These are phyloP conservation scores for Clavispora carvajalis DNA, from an alignment of 805 yeast species.

Conservation along the genomic window DNA sequence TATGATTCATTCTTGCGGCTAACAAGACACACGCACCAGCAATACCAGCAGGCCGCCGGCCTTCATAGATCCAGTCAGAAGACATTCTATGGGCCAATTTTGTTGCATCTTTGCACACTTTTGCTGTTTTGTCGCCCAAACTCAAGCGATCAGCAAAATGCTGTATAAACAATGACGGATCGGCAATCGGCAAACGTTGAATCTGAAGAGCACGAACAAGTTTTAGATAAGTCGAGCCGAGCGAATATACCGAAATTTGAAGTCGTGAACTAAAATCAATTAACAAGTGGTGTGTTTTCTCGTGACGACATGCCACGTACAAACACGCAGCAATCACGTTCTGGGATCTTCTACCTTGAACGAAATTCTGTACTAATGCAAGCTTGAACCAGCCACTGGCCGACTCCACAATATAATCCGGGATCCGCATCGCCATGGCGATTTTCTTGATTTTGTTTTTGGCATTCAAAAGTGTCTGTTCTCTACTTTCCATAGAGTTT, in stretches of 20 bases:
- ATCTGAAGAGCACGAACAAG: slow-evolving; percentile 85
- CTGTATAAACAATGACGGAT: slow-evolving; percentile 89
- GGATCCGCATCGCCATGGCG: slow-evolving; percentile 72
- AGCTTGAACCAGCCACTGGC: slow-evolving; percentile 86
- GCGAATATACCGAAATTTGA: slow-evolving; percentile 86
- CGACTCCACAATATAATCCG: slow-evolving; percentile 79
- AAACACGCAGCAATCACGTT: slow-evolving; percentile 94
- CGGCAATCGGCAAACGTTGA: slow-evolving; percentile 76
- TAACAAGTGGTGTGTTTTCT: slow-evolving; percentile 88
- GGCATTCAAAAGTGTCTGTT: slow-evolving; percentile 84
- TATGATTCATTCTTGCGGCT: slow-evolving; percentile 96
- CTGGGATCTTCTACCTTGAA: slow-evolving; percentile 94
- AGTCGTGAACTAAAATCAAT: slow-evolving; percentile 89
- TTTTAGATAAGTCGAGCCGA: slow-evolving; percentile 93
- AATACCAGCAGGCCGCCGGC: slow-evolving; percentile 96
- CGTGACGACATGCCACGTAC: slow-evolving; percentile 90
- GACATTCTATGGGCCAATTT: slow-evolving; percentile 87
- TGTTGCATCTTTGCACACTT: slow-evolving; percentile 83
- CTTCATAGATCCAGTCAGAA: slow-evolving; percentile 93
- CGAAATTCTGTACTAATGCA: slow-evolving; percentile 84
- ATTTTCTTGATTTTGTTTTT: slow-evolving; percentile 71
- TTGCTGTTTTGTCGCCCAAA: slow-evolving; percentile 66
- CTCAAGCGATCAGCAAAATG: slow-evolving; percentile 87
- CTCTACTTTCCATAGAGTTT: slow-evolving; percentile 76
- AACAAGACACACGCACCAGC: slow-evolving; percentile 94